Evolutionary conservation across 2,329 filamentous ascomycete genomes (phyloP).

Genomic region (Didymella pomorum): DNA sequence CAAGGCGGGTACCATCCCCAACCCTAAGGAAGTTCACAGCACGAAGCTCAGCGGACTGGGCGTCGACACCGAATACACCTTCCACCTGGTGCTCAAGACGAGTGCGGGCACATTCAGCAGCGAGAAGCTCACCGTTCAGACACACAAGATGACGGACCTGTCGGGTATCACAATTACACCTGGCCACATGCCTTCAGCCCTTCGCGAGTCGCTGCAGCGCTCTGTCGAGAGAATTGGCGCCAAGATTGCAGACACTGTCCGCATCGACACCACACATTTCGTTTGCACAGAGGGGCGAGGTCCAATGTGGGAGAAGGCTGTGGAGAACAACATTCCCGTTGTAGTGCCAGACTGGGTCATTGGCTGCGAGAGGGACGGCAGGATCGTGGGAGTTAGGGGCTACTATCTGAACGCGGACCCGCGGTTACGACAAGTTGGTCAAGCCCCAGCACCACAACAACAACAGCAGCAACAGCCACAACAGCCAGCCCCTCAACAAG

Average conservation of each 20-base stretch:
- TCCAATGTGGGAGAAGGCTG: constrained; percentile 91
- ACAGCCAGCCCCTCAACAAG: constrained; percentile 22
- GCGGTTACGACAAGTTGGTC: constrained; percentile 63
- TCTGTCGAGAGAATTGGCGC: constrained; percentile 90
- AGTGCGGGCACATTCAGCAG: constrained; percentile 86
- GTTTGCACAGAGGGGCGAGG: constrained; percentile 94
- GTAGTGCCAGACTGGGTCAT: constrained; percentile 97
- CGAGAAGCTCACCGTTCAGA: constrained; percentile 84
- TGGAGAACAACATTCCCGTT: constrained; percentile 97
- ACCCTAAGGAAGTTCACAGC: constrained; percentile 84
- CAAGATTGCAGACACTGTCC: constrained; percentile 86
- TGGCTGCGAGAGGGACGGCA: constrained; percentile 91
- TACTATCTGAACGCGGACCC: constrained; percentile 93
- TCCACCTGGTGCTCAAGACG: constrained; percentile 90
- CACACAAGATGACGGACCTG: constrained; percentile 98
- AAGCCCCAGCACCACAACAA: constrained; percentile 40
- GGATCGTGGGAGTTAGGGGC: constrained; percentile 91
- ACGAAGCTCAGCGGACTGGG: constrained; percentile 97
- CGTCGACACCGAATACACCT: constrained; percentile 95
- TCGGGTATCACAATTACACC: constrained; percentile 94
- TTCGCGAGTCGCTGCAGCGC: constrained; percentile 74
- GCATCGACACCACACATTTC: constrained; percentile 98
- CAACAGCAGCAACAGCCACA: constrained; percentile 27
- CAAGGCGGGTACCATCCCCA: constrained; percentile 94
- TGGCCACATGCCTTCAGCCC: constrained; percentile 78